A percentile compares a stretch with the other conserved stretches of the same genome.
Evolutionary conservation across 2,329 filamentous ascomycete genomes (phyloP).

Genomic region (Phyllosticta paracitricarpa): DNA sequence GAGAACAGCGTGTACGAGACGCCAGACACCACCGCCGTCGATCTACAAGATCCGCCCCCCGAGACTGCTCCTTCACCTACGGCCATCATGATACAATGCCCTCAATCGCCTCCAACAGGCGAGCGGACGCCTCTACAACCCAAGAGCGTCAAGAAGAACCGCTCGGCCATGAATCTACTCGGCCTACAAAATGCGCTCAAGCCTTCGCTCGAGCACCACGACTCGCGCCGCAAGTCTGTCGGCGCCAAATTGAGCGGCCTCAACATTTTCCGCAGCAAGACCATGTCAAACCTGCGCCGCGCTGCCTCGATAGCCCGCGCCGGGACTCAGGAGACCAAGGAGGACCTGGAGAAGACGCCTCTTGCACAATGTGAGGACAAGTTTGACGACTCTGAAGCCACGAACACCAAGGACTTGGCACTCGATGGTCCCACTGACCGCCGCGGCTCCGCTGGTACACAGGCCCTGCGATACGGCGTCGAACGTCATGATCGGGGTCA

Average conservation of each 20-base stretch:
- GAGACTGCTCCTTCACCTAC: not conserved
- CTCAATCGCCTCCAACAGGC: not conserved
- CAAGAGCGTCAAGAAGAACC: not conserved
- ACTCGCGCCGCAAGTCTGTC: not conserved
- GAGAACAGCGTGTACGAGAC: not conserved
- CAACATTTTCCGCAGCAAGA: conserved; percentile 20
- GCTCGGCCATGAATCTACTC: not conserved
- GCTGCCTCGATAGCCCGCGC: not conserved
- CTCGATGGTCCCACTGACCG: not conserved
- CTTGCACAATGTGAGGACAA: not conserved
- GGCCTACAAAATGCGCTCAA: not conserved
- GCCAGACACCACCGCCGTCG: not conserved
- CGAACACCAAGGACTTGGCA: not conserved
- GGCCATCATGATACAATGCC: not conserved
- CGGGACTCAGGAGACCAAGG: not conserved
- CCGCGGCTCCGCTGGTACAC: not conserved
- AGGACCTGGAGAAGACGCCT: not conserved
- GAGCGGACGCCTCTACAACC: not conserved
- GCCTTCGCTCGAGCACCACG: not conserved
- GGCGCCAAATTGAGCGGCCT: not conserved
- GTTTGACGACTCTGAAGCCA: not conserved
- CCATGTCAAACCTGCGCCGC: conserved; percentile 19
- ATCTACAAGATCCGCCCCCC: not conserved
- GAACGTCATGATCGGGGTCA: not conserved
- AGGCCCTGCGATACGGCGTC: not conserved